Base-by-base conservation (phyloP, 148 eudicot species). In the Arbutus unedo region DNA sequence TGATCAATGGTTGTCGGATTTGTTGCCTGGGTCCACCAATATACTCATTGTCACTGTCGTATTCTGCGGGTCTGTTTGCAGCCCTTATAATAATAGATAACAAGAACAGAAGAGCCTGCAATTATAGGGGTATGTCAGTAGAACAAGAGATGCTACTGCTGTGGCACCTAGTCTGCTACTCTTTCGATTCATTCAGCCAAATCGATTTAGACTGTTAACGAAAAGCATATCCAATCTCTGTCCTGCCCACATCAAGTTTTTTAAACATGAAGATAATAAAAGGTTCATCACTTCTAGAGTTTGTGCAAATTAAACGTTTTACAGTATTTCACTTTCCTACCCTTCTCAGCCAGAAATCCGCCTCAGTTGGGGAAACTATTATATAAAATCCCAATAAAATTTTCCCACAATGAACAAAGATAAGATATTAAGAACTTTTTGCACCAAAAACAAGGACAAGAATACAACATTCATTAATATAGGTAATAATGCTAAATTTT, bases 1-100 rank as follows among this genome's bases (percentile, higher is more conserved):
- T 91, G 82, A 94, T 89, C 88, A 96, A 90, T 77, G 97, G 99
- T 87, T 96, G 99, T 85, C 95, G 87, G 71, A 84, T 87, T 80
- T 94, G 88, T 85, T 93, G 99, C 85, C 98, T 93, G 80, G 91
- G 93, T 78, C 88, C 93, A 78, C 83, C 83, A 66, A 94, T 93
- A 84, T 86, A 93, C 84, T 96, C 99, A 59, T 96, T 98, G 82
- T 96, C 99, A 82, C 99, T 96, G 84, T 96, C 99, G 76, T 96
- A 96, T 60, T 96, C 95, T 76, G 90, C 90, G 50, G 97, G 98
- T 64, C 88, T 88, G 84, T 96, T 96, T 82, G 92, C 91, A 70
- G 99, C 95, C 89, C 94, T 91, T 19, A 93, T 97, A 53, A 91
- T 74, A 83, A 94, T 83, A 53, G 99, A 90, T 84, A 96, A 91